phyloP scores from a whole-genome alignment of 208 protist genomes.

The Crithidia mellificae region DNA sequence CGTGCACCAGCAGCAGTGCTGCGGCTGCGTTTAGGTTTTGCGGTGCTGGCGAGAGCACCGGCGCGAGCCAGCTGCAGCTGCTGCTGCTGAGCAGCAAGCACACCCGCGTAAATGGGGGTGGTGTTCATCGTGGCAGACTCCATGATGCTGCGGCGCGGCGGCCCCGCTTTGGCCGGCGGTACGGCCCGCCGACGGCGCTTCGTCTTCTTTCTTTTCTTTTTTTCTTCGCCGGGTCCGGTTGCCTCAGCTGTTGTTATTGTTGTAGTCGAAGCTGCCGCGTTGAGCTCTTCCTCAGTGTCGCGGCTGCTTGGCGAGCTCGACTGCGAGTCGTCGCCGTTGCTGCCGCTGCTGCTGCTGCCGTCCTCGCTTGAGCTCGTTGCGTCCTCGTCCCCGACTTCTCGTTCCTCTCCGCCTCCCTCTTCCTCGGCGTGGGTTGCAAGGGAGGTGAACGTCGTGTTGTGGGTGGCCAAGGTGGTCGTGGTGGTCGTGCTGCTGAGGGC shows the following conservation, averaged over 20 bases:
- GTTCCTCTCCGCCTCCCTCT: background rate
- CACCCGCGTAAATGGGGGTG: conserved; percentile 8
- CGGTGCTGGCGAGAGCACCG: background rate
- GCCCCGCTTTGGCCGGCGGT: background rate
- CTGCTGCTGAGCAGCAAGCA: conserved; percentile 1
- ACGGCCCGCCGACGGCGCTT: background rate
- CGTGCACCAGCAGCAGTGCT: background rate
- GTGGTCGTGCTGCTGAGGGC: conserved; percentile 12
- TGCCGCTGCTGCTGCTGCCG: background rate
- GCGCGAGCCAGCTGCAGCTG: background rate
- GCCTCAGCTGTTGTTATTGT: background rate
- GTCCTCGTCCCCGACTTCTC: background rate
- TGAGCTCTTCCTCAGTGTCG: background rate
- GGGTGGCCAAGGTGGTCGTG: background rate
- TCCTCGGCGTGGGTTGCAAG: background rate
- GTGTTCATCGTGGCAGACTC: conserved; percentile 24
- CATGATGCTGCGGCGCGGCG: conserved; percentile 20
- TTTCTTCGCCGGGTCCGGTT: background rate
- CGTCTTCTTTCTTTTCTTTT: background rate
- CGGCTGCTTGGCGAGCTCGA: background rate
- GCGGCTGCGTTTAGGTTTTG: conserved; percentile 14
- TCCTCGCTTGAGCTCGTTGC: too few species aligned
- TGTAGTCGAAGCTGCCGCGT: too few species aligned
- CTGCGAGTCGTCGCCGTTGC: background rate
- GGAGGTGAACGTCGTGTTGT: background rate